Conservation (phyloP, 140 eudicot species). For the Flaveria floridana region DNA sequence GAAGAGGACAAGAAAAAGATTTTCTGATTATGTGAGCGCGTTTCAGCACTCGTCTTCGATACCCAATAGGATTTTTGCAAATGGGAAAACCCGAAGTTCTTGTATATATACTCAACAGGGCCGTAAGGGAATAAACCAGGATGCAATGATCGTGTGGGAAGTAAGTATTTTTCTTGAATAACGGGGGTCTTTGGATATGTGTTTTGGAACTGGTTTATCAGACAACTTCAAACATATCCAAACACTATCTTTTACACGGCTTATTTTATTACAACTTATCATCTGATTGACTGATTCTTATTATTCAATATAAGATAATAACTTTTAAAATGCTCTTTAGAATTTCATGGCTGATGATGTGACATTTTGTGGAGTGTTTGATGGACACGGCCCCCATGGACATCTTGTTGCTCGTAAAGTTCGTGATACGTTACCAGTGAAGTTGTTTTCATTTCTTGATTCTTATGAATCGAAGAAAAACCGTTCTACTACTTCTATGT, state of each 20-base stretch:
- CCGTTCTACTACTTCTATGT: conserved; percentile 39
- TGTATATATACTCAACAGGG: conserved; percentile 96
- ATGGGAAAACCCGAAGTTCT: conserved; percentile 79
- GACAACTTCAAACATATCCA: neutral
- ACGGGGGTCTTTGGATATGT: neutral
- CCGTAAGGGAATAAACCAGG: conserved; percentile 97
- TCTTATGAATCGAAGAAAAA: conserved; percentile 58
- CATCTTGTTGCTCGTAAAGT: conserved; percentile 97
- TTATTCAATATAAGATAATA: neutral
- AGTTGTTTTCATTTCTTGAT: conserved; percentile 64
- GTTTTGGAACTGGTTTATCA: neutral
- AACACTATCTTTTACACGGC: neutral
- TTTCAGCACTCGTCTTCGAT: conserved; percentile 64
- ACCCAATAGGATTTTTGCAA: conserved; percentile 68
- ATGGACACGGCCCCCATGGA: conserved; percentile 99
- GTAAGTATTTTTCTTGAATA: conserved; percentile 42
- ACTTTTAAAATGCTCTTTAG: conserved; percentile 35
- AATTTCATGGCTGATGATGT: conserved; percentile 84
- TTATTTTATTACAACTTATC: neutral
- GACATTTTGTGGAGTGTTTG: conserved; percentile 89
- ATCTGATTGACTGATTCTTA: neutral
- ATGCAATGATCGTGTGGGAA: conserved; percentile 99
- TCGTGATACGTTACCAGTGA: conserved; percentile 79
- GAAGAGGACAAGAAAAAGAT: conserved; percentile 58
- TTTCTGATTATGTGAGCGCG: conserved; percentile 57